Evolutionary conservation across 352 stramenopile genomes (phyloP).

Genomic region (Phytophthora quininea): DNA sequence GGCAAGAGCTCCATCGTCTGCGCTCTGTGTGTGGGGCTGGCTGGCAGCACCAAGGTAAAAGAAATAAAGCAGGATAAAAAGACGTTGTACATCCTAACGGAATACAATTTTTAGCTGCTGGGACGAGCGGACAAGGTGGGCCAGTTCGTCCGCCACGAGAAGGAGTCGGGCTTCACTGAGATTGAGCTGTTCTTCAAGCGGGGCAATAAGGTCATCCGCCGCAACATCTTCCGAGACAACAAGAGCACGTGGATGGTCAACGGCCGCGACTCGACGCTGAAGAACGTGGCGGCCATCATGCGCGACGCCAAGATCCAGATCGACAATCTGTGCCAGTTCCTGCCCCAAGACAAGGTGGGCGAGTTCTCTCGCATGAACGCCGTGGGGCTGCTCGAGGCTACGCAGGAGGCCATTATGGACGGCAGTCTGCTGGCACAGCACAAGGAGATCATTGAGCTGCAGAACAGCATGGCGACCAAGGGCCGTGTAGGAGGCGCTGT

Average conservation of each 20-base stretch:
- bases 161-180: conserved; percentile 87
- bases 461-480: conserved; percentile 77
- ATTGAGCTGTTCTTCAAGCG: conserved; percentile 93
- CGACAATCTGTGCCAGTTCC: conserved; percentile 98
- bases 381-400: conserved; percentile 77
- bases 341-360: conserved; percentile 97
- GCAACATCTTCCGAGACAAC: conserved; percentile 93
- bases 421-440: conserved; percentile 76
- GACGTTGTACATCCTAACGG: conserved; percentile 1
- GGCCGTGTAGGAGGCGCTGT: conserved; percentile 44
- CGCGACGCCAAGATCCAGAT: conserved; percentile 94
- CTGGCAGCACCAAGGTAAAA: conserved; percentile 90
- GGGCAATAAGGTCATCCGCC: conserved; percentile 85
- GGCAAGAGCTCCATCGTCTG: conserved; percentile 96
- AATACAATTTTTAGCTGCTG: conserved; percentile 65
- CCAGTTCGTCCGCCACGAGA: conserved; percentile 90
- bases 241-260: conserved; percentile 86
- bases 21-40: conserved; percentile 96
- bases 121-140: conserved; percentile 94
- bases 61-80: not conserved
- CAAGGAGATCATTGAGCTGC: conserved; percentile 80
- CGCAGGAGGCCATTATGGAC: conserved; percentile 75
- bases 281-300: conserved; percentile 82
- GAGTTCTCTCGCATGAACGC: conserved; percentile 91
- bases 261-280: conserved; percentile 68